Base-by-base conservation (phyloP, 2,329 filamentous ascomycete species). In the Alternaria postmessia region DNA sequence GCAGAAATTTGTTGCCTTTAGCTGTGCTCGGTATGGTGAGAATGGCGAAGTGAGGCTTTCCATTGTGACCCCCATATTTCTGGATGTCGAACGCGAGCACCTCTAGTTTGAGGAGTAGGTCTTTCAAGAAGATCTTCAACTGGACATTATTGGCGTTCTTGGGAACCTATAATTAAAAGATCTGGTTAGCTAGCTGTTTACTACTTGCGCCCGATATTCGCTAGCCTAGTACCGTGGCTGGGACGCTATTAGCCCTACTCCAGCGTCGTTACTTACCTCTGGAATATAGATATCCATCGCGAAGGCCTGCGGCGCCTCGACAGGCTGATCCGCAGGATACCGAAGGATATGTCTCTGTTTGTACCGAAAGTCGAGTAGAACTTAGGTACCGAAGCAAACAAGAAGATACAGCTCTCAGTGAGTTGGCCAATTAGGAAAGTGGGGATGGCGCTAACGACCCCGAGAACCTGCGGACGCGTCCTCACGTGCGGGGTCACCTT, bases 1-100 rank as follows among this genome's bases (percentile, higher is more conserved):
- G 52, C 6, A 87, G 71, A 65, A 87, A 87, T 2, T 43, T 63
- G n/a, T 77, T 59, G 0, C 76, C 84, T 20, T 82, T 79, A 1
- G 63, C 51, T 2, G 48, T 22, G 54, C 79, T 74, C 1, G 82
- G 77, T 22, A 87, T 79, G 0, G 84, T 85, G 41, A 87, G 63
- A 12, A 74, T 78, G 0, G 81, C 85, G 32, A 24, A 38, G 18
- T 52, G 52, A 1, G 36, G 8, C 8, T 30, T 36, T 63, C 77
- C 79, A 12, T 56, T 5, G 0, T 55, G 54, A 18, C 60, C 63
- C 61, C 26, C 68, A 4, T 76, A 69, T 63, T 85, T 86, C 32
- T 81, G 75, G 46, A 80, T 80, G 46, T 83, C 73, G 62, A 79
- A 85, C 30, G 75, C 70, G 4, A 74, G 52, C 56, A 86, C 81